Evolutionary conservation across 129 eudicot species (phyloP).

Genomic region (Arctium lappa): DNA sequence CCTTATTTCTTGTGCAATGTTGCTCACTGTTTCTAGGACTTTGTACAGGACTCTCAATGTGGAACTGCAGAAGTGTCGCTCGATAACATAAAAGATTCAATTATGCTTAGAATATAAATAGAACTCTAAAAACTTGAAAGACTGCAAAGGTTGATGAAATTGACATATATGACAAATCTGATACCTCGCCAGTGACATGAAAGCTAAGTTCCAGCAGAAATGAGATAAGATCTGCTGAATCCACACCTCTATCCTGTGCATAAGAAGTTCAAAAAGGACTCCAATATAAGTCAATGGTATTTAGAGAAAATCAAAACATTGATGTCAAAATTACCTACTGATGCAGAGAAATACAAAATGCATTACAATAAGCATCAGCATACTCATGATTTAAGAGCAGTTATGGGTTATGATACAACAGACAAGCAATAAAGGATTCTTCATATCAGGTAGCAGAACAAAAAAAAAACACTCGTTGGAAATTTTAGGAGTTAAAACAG

Average conservation of each 20-base stretch:
- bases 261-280: slow-evolving; percentile 9
- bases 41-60: background rate
- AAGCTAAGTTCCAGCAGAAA: slow-evolving; percentile 94
- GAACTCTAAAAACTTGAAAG: background rate
- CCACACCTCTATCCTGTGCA: slow-evolving; percentile 55
- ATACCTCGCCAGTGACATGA: slow-evolving; percentile 94
- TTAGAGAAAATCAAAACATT: background rate
- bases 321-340: background rate
- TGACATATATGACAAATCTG: background rate
- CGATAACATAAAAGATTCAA: background rate
- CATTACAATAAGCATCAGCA: background rate
- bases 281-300: background rate
- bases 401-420: background rate
- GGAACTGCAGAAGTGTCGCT: background rate
- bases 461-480: background rate
- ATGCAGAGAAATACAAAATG: background rate
- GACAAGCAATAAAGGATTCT: background rate
- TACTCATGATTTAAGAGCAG: background rate
- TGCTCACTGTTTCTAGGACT: background rate
- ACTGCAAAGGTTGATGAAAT: background rate
- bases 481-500: background rate
- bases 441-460: background rate
- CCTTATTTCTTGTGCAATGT: background rate
- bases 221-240: slow-evolving; percentile 85
- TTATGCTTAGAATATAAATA: background rate